Base-by-base conservation (phyloP, 352 stramenopile genomes). In the Globisporangium abappressorium region DNA sequence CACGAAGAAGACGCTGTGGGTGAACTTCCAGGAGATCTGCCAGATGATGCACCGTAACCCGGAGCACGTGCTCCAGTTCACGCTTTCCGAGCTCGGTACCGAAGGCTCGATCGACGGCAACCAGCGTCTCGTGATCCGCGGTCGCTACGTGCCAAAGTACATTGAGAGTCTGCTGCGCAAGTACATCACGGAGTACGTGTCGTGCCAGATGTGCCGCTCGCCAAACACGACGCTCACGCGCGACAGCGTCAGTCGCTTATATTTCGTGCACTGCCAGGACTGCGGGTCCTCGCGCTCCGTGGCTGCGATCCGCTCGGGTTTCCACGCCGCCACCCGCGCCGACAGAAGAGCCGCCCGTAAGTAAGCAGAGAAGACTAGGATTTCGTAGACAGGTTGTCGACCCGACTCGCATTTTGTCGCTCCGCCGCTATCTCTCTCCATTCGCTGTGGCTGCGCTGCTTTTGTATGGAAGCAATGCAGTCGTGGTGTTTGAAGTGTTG, bases 151-250 rank as follows among this genome's bases (percentile, higher is more conserved):
- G 55, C 91, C 96, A 53, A 99, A 99, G 88, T 99, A 99, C 86
- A 99, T 99, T 77, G 98, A 99, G 77, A 98, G 86, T 63, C 91
- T 99, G 74, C 88, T 99, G 57, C 86, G 96, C 64, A 99, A 99
- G 83, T 99, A 99, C 83, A 99, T 99, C 71, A 97, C 96, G 26
- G 97, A 99, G 78, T 99, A 99, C 84, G 98, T 99, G 28, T 99
- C 96, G 70, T 99, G 98, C 86, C 93, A 99, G 78, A 99, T 99
- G 96, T 99, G 98, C 84, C 94, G 96, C 71, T 98, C 89, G 62
- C 92, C 97, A 30, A 99, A 99, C 80, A 99, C 98, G 60, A 98
- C 97, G 67, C 82, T 99, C 59, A 97, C 93, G 62, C 94, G 97
- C 73, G 97, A 99, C 89, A 93, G 85, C 68, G 95, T 98, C 43